phyloP scores from a whole-genome alignment of 2,329 filamentous ascomycete species.

The Ophiostoma piceae region DNA sequence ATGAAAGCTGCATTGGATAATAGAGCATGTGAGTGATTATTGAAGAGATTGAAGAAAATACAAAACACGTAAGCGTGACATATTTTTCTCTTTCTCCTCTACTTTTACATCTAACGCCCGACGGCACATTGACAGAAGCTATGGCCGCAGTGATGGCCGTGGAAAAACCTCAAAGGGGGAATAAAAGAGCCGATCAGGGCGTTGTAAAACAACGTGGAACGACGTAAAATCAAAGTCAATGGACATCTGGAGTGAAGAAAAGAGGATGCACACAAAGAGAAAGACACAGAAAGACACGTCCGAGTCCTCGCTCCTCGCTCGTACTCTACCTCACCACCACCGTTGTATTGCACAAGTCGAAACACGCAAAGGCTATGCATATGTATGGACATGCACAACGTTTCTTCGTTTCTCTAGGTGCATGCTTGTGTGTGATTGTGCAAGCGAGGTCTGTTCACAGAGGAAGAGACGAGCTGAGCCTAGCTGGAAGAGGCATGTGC shows the following conservation, averaged over 20 bases:
- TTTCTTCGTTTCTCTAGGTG: background rate
- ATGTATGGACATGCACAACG: slow-evolving; percentile 1
- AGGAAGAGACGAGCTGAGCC: background rate
- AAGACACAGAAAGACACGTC: background rate
- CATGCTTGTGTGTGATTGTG: slow-evolving; percentile 8
- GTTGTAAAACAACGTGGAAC: slow-evolving; percentile 1
- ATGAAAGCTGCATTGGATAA: background rate
- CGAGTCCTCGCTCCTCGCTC: background rate
- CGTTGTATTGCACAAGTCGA: slow-evolving; percentile 1
- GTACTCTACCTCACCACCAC: background rate
- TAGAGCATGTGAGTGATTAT: background rate
- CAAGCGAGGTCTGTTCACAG: background rate
- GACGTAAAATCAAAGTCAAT: background rate
- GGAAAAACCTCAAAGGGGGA: background rate
- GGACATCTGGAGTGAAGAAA: background rate
- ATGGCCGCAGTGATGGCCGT: slow-evolving; percentile 1
- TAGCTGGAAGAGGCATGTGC: background rate
- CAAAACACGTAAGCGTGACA: background rate
- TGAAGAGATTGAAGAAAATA: background rate
- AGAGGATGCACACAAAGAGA: too few species aligned
- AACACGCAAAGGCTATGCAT: background rate
- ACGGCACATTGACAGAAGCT: background rate
- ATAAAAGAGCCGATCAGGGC: slow-evolving; percentile 1
- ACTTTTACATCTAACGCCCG: background rate
- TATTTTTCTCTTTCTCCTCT: background rate